phyloP scores from a whole-genome alignment of 768 basidiomycete genomes.

The Calocera cornea region DNA sequence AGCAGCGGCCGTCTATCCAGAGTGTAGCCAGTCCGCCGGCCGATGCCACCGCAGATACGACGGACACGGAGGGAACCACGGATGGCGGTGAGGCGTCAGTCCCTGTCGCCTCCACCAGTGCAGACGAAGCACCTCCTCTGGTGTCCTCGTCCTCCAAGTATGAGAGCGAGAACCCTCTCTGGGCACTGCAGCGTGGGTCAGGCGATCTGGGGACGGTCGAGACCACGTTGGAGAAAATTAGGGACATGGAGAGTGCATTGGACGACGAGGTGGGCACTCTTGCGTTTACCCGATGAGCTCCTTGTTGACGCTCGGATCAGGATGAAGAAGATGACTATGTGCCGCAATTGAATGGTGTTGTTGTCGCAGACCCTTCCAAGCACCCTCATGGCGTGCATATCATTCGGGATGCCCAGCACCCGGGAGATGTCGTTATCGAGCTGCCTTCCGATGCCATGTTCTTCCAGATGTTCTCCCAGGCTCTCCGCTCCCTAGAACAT shows the following conservation, averaged over 20 bases:
- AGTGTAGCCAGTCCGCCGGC: neutral
- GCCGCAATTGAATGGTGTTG: neutral
- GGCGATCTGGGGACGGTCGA: conserved; percentile 15
- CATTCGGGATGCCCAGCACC: conserved; percentile 10
- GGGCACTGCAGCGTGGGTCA: neutral
- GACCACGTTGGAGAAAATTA: conserved; percentile 1
- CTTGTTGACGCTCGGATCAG: neutral
- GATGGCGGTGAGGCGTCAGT: neutral
- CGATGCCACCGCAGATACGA: neutral
- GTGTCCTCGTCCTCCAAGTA: neutral
- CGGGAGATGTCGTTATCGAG: conserved; percentile 55
- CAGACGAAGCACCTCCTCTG: neutral
- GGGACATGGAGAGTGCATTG: neutral
- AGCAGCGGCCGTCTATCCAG: neutral
- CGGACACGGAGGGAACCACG: neutral
- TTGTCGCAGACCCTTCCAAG: neutral
- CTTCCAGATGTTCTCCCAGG: conserved; percentile 52
- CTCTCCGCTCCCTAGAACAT: conserved; percentile 37
- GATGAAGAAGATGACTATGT: neutral
- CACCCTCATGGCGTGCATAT: conserved; percentile 2
- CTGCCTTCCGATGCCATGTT: conserved; percentile 71
- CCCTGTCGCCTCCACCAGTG: neutral
- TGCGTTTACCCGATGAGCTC: neutral
- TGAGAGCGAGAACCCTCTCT: neutral
- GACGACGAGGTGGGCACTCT: neutral